Evolutionary conservation across 2,329 filamentous ascomycete species (phyloP).

Genomic region (Botrytis cinerea): DNA sequence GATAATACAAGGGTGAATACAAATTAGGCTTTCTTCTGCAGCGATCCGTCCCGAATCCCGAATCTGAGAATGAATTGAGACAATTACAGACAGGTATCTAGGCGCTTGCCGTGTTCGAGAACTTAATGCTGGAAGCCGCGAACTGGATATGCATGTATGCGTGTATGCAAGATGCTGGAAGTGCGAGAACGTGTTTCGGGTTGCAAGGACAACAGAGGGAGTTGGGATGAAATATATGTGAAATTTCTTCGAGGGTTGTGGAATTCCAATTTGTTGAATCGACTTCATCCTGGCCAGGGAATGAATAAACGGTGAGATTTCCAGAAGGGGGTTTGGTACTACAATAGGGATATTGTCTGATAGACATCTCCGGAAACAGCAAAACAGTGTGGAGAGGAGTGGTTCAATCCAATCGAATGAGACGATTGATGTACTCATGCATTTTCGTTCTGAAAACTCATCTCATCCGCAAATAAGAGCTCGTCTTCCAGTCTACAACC

Average conservation of each 20-base stretch:
- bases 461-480: background rate
- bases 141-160: background rate
- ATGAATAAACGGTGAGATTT: background rate
- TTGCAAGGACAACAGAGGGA: background rate
- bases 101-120: background rate
- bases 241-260: too few species aligned
- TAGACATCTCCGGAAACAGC: background rate
- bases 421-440: background rate
- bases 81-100: background rate
- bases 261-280: background rate
- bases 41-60: background rate
- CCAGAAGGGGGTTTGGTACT: background rate
- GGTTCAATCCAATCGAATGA: background rate
- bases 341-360: background rate
- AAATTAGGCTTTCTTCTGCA: background rate
- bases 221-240: background rate
- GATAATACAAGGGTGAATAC: background rate
- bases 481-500: background rate
- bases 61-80: background rate
- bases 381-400: background rate
- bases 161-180: background rate
- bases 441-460: fast-evolving
- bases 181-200: background rate
- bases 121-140: background rate
- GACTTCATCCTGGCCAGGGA: background rate